Conservation (phyloP, 768 basidiomycete genomes). For the Suillus plorans region DNA sequence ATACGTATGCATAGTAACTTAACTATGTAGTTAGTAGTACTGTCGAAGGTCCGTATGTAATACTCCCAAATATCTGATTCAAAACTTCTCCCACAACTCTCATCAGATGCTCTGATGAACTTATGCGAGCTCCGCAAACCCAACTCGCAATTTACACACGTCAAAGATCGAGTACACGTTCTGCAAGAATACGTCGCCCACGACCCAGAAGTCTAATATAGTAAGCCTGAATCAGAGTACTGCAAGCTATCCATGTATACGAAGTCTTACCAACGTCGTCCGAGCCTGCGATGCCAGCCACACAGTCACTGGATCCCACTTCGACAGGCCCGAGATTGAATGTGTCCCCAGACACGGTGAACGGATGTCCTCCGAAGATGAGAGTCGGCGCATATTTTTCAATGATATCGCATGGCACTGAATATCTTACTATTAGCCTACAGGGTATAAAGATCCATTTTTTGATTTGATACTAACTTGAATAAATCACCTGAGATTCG, state of each 20-base stretch:
- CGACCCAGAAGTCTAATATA: slow-evolving; percentile 28
- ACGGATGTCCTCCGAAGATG: slow-evolving; percentile 38
- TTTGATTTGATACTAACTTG: slow-evolving; percentile 18
- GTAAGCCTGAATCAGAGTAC: not conserved
- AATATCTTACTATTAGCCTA: slow-evolving; percentile 2
- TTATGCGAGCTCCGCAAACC: slow-evolving; percentile 38
- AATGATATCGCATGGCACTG: slow-evolving; percentile 34
- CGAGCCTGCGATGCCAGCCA: slow-evolving; percentile 36
- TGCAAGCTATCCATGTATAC: not conserved
- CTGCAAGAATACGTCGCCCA: slow-evolving; percentile 35
- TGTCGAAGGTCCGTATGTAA: not conserved
- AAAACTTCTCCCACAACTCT: not conserved
- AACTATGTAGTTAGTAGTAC: not conserved
- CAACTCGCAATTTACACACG: slow-evolving; percentile 33
- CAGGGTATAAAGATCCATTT: not conserved
- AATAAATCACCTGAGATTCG: slow-evolving; percentile 26
- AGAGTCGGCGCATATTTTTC: slow-evolving; percentile 31
- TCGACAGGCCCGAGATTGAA: slow-evolving; percentile 44
- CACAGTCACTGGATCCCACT: slow-evolving; percentile 31
- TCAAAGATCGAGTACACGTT: slow-evolving; percentile 35
- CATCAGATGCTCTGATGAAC: not conserved
- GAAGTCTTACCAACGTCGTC: slow-evolving; percentile 10
- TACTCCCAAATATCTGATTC: not conserved
- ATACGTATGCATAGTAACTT: not conserved
- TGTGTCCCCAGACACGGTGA: slow-evolving; percentile 33